Percentiles rank a stretch among this genome's conserved stretches.
Evolutionary conservation across 768 basidiomycete genomes (phyloP).

Genomic region (Lyophyllum decastes): DNA sequence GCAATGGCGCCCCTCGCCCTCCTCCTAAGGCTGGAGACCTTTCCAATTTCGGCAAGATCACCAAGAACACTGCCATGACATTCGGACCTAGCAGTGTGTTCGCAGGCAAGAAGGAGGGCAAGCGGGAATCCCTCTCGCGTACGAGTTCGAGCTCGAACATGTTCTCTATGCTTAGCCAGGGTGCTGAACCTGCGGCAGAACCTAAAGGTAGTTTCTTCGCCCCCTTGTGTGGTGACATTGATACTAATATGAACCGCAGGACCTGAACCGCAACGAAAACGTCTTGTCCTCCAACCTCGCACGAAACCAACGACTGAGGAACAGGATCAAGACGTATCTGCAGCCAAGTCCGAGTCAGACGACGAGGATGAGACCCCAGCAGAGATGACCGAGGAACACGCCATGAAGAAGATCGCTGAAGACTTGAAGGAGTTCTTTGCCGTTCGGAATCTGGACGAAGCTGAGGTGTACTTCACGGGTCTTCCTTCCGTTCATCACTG

Average conservation of each 20-base stretch:
- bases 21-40: constrained; percentile 84
- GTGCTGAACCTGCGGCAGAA: constrained; percentile 56
- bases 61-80: constrained; percentile 59
- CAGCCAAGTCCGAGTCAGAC: constrained; percentile 45
- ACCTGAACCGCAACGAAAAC: constrained; percentile 65
- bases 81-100: constrained; percentile 90
- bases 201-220: constrained; percentile 49
- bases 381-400: constrained; percentile 67
- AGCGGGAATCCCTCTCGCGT: constrained; percentile 76
- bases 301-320: constrained; percentile 58
- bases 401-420: constrained; percentile 74
- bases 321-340: constrained; percentile 2
- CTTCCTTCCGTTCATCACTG: constrained; percentile 67
- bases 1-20: constrained; percentile 50
- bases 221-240: background rate
- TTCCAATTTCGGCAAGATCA: constrained; percentile 87
- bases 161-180: constrained; percentile 82
- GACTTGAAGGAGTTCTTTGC: constrained; percentile 87
- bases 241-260: constrained; percentile 40
- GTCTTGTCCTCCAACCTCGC: constrained; percentile 77
- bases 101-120: constrained; percentile 65
- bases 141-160: constrained; percentile 82
- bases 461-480: constrained; percentile 80
- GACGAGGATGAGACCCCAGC: constrained; percentile 47
- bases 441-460: constrained; percentile 84